phyloP scores from a whole-genome alignment of 2,329 filamentous ascomycete genomes.

The Ophiostoma piceae region DNA sequence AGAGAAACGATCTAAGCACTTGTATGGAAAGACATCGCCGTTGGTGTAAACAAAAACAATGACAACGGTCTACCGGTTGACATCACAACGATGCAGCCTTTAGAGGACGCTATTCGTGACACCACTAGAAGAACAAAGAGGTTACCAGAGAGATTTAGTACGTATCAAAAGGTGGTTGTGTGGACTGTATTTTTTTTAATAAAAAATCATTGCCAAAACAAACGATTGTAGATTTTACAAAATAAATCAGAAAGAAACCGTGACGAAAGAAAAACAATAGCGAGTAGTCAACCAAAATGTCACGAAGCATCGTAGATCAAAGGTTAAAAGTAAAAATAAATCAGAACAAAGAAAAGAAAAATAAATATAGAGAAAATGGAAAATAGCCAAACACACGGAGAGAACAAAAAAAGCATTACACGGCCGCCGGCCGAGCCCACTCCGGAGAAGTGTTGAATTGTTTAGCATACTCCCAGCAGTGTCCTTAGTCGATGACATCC shows the following conservation, averaged over 20 bases:
- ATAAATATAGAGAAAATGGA: not conserved
- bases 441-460: not conserved
- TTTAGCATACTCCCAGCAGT: not conserved
- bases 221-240: not conserved
- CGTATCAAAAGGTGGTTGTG: not conserved
- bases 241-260: not conserved
- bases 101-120: not conserved
- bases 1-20: not conserved
- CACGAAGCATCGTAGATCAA: not conserved
- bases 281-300: not conserved
- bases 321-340: conserved; percentile 4
- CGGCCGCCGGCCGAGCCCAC: not conserved
- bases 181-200: not conserved
- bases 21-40: not conserved
- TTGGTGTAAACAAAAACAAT: not conserved
- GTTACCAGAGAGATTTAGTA: conserved; percentile 3
- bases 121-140: not conserved
- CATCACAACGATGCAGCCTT: not conserved
- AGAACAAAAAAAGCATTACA: not conserved
- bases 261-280: not conserved
- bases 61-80: not conserved
- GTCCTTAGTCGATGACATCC: not conserved
- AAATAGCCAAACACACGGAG: not conserved
- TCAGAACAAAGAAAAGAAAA: not conserved
- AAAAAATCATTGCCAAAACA: not conserved